A percentile compares a stretch with the other conserved stretches of the same genome.
phyloP scores from a whole-genome alignment of 176 grass and related monocot genomes.

The Eleusine indica region DNA sequence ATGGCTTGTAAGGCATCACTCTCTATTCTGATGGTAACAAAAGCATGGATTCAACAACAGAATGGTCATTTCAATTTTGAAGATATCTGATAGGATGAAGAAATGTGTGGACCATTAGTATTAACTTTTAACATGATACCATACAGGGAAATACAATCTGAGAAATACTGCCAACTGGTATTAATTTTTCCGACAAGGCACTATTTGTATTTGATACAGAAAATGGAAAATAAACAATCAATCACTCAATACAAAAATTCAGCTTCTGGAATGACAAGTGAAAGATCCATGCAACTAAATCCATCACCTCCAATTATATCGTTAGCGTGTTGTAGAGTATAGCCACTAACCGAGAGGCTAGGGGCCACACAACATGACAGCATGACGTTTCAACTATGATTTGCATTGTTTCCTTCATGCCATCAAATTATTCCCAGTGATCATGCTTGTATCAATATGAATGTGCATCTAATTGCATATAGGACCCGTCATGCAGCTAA shows the following conservation, averaged over 20 bases:
- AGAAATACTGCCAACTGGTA: not conserved
- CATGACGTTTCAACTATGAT: not conserved
- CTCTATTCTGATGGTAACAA: no score
- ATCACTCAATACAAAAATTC: not conserved
- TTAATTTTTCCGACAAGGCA: not conserved
- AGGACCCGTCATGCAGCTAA: not conserved
- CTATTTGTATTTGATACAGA: not conserved
- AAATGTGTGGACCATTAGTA: not conserved
- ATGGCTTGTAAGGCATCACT: no score
- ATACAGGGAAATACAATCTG: not conserved
- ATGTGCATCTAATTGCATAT: slow-evolving; percentile 4
- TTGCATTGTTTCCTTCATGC: not conserved
- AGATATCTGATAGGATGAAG: not conserved
- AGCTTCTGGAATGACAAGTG: not conserved
- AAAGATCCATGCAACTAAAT: not conserved
- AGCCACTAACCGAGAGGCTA: not conserved
- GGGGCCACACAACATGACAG: not conserved
- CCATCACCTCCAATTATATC: not conserved
- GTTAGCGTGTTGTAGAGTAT: not conserved
- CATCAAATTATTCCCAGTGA: not conserved
- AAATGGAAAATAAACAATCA: not conserved
- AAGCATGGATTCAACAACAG: not conserved
- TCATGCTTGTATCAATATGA: not conserved
- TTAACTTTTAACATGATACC: not conserved
- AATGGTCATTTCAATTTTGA: not conserved